Conservation (phyloP, 495 filamentous ascomycete genomes). For the Pyrenula massariospora region DNA sequence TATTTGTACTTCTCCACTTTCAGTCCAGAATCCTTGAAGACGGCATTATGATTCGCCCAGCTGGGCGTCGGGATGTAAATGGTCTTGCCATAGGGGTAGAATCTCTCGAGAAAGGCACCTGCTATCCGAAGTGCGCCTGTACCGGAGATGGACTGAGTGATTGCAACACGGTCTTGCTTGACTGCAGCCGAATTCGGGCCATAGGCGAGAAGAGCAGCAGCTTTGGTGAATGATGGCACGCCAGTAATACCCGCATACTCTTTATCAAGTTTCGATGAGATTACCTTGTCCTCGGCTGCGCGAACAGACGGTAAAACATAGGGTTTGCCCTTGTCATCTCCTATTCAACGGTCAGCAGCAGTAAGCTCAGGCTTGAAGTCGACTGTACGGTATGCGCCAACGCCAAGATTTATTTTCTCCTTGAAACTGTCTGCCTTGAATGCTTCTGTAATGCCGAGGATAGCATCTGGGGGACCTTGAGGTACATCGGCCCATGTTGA, state of each 20-base stretch:
- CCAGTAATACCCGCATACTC: slow-evolving; percentile 98
- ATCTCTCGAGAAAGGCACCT: slow-evolving; percentile 80
- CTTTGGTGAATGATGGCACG: slow-evolving; percentile 84
- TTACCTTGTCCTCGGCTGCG: slow-evolving; percentile 76
- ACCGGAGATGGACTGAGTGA: slow-evolving; percentile 96
- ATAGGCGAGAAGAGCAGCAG: slow-evolving; percentile 84
- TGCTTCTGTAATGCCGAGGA: slow-evolving; percentile 95
- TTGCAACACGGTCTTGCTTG: slow-evolving; percentile 67
- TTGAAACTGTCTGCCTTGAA: slow-evolving; percentile 91
- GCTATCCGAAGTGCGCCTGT: slow-evolving; percentile 93
- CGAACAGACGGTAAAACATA: slow-evolving; percentile 93
- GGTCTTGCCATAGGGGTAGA: slow-evolving; percentile 81
- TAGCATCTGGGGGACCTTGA: slow-evolving; percentile 85
- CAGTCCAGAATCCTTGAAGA: slow-evolving; percentile 88
- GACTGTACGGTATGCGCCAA: slow-evolving; percentile 39
- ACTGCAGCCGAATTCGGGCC: slow-evolving; percentile 65
- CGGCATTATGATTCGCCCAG: slow-evolving; percentile 96
- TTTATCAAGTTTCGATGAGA: slow-evolving; percentile 72
- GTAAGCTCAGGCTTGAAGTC: neutral
- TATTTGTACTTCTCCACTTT: slow-evolving; percentile 91
- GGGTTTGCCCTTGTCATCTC: slow-evolving; percentile 93
- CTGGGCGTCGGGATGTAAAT: slow-evolving; percentile 92
- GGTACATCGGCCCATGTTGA: slow-evolving; percentile 84
- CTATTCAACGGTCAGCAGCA: slow-evolving; percentile 12
- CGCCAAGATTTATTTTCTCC: slow-evolving; percentile 95